Evolutionary conservation across 805 yeast genomes (phyloP), one percentile per base, ranked within the genome.

Genomic region (Myxozyma geophila): DNA sequence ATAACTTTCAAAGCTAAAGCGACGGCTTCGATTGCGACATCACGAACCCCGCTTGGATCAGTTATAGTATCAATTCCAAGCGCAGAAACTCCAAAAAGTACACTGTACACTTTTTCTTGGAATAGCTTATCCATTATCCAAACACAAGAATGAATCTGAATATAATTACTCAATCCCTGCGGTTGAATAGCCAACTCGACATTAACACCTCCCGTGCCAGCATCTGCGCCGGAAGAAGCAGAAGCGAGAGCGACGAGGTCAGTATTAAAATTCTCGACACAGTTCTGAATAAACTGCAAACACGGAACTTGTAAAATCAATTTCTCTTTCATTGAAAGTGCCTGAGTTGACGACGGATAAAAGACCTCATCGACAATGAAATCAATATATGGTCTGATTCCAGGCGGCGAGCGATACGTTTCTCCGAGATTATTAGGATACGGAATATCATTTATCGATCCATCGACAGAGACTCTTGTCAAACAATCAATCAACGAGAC

Each of bases 341-440:
- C 72, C 4, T 83, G 73, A 8, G 79, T 74, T 1, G 76, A 71
- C 0, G 75, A 62, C 1, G 89, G 77, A 33, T 84, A 82, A 67
- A 92, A 84, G 0, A 92, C 84, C 49, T 88, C 89, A 12, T 81
- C 76, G n/a, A 89, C 71, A 13, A 92, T 73, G 70, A 84, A 91
- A 58, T 90, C 93, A 59, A 89, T 74, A 70, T 92, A 93, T 2
- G 95, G 91, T 84, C 92, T 85, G 6, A 91, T 75, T 1, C 97
- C 96, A 1, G 55, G 48, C 17, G 80, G 81, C 39, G 78, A 82
- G 70, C 96, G 81, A 67, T 85, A 83, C 0, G 79, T 78, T 1
- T 73, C 73, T 0, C 97, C 97, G 35, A 91, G 73, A 58, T 82
- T 84, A 7, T 78, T 70, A 0, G 96, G 96, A 70, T 80, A 88